These are phyloP conservation scores for Rhododendron vialii DNA, from an alignment of 148 eudicot genomes.

Conservation along the genomic window DNA sequence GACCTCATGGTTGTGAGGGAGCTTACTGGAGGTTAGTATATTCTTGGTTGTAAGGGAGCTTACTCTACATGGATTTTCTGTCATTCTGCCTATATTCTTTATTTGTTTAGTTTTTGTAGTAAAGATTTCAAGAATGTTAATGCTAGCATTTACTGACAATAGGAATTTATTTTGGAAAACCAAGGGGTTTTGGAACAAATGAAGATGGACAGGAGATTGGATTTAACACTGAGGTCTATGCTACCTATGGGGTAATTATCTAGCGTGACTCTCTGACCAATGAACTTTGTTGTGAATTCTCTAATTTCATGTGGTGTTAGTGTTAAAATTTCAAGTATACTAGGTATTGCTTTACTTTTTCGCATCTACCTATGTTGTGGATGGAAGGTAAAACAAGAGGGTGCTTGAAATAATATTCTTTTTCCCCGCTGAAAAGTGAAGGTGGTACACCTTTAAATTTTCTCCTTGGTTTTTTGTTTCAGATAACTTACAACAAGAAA, in stretches of 20 bases:
- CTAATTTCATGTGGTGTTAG: neutral
- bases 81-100: neutral
- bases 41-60: neutral
- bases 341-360: neutral
- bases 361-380: neutral
- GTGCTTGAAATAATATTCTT: neutral
- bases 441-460: neutral
- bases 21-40: neutral
- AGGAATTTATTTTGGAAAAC: constrained; percentile 98
- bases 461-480: neutral
- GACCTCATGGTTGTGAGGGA: too few relatives aligned
- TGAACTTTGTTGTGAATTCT: neutral
- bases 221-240: constrained; percentile 88
- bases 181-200: constrained; percentile 77
- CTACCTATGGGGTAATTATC: constrained; percentile 65
- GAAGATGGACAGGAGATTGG: constrained; percentile 83
- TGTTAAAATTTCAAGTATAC: neutral
- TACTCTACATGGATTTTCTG: neutral
- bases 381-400: neutral
- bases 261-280: neutral
- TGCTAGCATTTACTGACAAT: neutral
- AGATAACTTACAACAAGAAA: neutral
- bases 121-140: neutral
- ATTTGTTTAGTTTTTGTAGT: neutral
- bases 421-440: neutral